Conservation (phyloP, 352 stramenopile species). For the Phytophthora foliorum region DNA sequence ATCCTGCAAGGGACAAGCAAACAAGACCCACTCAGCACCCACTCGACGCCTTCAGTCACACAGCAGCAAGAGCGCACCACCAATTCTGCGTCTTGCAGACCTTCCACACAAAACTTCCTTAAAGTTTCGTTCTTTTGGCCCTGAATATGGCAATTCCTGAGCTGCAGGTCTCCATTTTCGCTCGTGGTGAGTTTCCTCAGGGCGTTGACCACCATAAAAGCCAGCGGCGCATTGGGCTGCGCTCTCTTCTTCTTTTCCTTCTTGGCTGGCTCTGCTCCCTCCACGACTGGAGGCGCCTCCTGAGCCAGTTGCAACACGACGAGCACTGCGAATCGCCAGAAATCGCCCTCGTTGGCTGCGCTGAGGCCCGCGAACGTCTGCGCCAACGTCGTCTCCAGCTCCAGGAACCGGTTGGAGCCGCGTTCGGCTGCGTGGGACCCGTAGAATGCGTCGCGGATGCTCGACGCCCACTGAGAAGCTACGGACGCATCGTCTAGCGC, state of each 20-base stretch:
- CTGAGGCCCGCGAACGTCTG: slow-evolving; percentile 40
- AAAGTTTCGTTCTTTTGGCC: slow-evolving; percentile 39
- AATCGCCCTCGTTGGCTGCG: slow-evolving; percentile 5
- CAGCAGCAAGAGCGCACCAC: slow-evolving; percentile 18
- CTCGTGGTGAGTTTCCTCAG: slow-evolving; percentile 47
- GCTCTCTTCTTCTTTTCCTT: slow-evolving; percentile 38
- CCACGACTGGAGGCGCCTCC: slow-evolving; percentile 11
- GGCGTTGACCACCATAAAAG: slow-evolving; percentile 67
- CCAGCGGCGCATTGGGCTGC: slow-evolving; percentile 63
- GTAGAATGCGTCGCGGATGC: slow-evolving; percentile 53
- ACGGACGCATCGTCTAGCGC: background rate
- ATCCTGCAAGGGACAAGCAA: slow-evolving; percentile 36
- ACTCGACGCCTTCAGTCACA: too few relatives aligned
- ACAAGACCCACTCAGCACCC: too few relatives aligned
- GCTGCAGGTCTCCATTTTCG: slow-evolving; percentile 2
- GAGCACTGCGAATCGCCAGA: slow-evolving; percentile 50
- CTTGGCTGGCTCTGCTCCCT: background rate
- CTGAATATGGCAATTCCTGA: slow-evolving; percentile 15
- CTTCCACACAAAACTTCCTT: slow-evolving; percentile 39
- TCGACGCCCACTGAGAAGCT: slow-evolving; percentile 25
- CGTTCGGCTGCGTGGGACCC: slow-evolving; percentile 1
- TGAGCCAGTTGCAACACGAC: slow-evolving; percentile 52
- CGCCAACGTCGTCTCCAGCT: slow-evolving; percentile 53
- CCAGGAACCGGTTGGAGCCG: slow-evolving; percentile 60
- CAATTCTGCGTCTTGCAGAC: slow-evolving; percentile 24